Evolutionary conservation across 305 asterid genomes (phyloP), one percentile per base, ranked within the genome.

Genomic region (Solanum hybrid): DNA sequence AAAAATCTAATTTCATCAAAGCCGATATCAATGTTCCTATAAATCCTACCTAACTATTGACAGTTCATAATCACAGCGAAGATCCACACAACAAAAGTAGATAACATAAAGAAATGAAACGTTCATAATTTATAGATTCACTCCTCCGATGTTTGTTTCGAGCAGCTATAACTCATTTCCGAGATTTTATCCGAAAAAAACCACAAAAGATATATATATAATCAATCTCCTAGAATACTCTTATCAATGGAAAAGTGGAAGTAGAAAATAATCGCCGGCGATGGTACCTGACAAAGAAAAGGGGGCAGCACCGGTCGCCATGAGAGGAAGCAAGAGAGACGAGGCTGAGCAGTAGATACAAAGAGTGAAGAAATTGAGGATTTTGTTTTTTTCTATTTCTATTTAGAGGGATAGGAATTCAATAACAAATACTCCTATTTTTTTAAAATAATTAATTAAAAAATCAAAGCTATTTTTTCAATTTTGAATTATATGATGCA

Each of bases 241-340:
- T 7, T 81, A 26, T 27, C 26, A 40, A 81, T 5, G 36, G 35
- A 11, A 79, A 2, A 26, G 5, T 75, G 24, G 5, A 40, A 14
- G 60, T 75, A 82, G 38, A 29, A 82, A 46, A 29, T 8, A 29
- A 14, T 46, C 36, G 14, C 36, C 66, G 85, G 22, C 27, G 36
- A 56, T 5, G 76, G 42, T 77, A 88, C 89, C 89, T 51, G 78
- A 77, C 22, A 51, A 31, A 4, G 86, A 13, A 20, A 81, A 88
- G 5, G 75, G 73, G 79, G 89, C 27, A 31, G 85, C 72, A 3
- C 89, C 79, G 85, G 86, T 78, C 38, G 91, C 78, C 89, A 78
- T 79, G 56, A 81, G 29, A 91, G 85, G 29, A 46, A 71, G 79
- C 36, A 73, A 27, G 73, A 66, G 35, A 76, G 34, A 8, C 40